Conservation (phyloP, 129 eudicot genomes). For the Erigeron canadensis region DNA sequence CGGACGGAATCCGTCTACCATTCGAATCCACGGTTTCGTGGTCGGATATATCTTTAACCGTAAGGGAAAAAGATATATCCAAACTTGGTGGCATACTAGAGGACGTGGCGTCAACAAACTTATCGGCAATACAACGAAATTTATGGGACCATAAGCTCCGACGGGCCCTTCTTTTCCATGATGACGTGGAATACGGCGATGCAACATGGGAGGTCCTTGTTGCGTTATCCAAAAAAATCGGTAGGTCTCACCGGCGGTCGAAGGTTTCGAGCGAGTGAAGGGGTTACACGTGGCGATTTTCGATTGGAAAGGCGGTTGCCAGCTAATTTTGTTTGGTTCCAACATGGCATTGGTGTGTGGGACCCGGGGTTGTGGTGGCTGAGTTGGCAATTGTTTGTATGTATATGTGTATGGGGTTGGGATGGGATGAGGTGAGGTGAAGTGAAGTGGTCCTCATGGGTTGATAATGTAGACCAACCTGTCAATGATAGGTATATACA, state of each 20-base stretch:
- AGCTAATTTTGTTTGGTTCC: constrained; percentile 15
- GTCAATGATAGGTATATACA: constrained; percentile 16
- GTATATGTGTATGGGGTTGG: constrained; percentile 14
- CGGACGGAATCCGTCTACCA: constrained; percentile 82
- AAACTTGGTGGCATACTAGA: constrained; percentile 58
- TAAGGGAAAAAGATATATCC: constrained; percentile 62
- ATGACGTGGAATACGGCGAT: constrained; percentile 58
- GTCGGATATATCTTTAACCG: constrained; percentile 75
- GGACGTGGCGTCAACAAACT: constrained; percentile 67
- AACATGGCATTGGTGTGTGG: constrained; percentile 19
- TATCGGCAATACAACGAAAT: constrained; percentile 60
- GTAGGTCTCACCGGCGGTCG: constrained; percentile 47
- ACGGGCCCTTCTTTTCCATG: constrained; percentile 60
- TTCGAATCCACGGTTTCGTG: constrained; percentile 60
- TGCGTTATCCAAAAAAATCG: constrained; percentile 48
- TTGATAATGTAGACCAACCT: constrained; percentile 29
- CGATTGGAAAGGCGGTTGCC: constrained; percentile 13
- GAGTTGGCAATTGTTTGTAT: constrained; percentile 18
- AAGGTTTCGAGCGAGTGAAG: constrained; percentile 39
- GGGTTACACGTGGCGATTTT: constrained; percentile 30
- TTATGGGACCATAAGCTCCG: constrained; percentile 55
- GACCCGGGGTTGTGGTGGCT: not conserved
- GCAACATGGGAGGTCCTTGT: constrained; percentile 79
- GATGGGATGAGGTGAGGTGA: no score
- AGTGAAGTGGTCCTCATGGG: constrained; percentile 34